Evolutionary conservation across 1,284 basidiomycete species (phyloP).

Genomic region (Ustilago loliicola): DNA sequence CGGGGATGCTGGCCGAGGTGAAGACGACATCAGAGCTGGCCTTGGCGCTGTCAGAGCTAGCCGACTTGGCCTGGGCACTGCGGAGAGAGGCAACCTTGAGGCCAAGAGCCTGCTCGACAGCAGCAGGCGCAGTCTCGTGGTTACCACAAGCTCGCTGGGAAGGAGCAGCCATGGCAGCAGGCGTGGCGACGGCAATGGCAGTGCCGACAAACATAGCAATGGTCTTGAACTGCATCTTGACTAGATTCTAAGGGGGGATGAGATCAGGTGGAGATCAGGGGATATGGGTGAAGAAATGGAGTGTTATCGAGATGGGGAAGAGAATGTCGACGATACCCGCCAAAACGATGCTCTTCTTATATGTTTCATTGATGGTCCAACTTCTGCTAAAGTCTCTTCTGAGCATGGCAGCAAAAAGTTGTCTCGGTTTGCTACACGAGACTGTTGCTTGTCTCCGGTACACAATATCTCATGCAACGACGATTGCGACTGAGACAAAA

Average conservation of each 20-base stretch:
- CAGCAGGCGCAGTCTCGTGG: constrained; percentile 20
- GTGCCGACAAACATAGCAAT: constrained; percentile 28
- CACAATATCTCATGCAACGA: background rate
- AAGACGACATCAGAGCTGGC: constrained; percentile 11
- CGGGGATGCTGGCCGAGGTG: constrained; percentile 34
- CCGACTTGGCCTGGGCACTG: background rate
- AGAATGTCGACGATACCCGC: background rate
- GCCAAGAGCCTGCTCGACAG: constrained; percentile 26
- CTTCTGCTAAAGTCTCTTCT: background rate
- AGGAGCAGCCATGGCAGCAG: constrained; percentile 24
- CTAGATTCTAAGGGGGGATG: constrained; percentile 1
- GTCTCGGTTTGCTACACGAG: background rate
- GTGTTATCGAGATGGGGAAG: background rate
- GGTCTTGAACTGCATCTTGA: constrained; percentile 40
- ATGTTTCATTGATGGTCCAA: background rate
- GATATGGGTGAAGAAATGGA: background rate
- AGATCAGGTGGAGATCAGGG: background rate
- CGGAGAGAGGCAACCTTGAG: constrained; percentile 18
- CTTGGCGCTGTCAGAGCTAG: background rate
- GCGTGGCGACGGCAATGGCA: constrained; percentile 20
- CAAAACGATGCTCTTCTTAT: background rate
- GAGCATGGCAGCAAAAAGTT: background rate
- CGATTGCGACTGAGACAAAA: constrained; percentile 3
- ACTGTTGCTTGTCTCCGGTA: background rate
- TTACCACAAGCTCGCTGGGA: constrained; percentile 24